Evolutionary conservation across 192 early-diverging fungal genomes (phyloP).

Genomic region (Podochytrium sp.): DNA sequence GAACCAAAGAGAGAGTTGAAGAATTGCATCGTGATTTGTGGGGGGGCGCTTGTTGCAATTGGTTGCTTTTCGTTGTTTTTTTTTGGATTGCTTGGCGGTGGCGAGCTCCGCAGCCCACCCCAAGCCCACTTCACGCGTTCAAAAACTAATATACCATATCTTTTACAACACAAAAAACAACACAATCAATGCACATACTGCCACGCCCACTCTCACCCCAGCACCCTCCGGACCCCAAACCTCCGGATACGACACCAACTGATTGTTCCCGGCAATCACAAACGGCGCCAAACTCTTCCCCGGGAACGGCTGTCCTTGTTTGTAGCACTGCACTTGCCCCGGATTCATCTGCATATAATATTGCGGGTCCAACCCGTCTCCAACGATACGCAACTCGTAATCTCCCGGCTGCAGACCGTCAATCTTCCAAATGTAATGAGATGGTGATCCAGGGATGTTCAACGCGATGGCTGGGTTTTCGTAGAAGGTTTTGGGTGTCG

Average conservation of each 20-base stretch:
- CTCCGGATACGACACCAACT: background rate
- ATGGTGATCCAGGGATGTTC: background rate
- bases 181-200: too few species aligned
- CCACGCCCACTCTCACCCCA: too few species aligned
- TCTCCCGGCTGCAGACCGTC: background rate
- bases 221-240: background rate
- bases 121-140: background rate
- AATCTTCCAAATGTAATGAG: background rate
- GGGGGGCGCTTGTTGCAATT: background rate
- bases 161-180: too few species aligned
- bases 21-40: background rate
- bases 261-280: background rate
- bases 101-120: background rate
- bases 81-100: background rate
- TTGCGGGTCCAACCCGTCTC: constrained; percentile 3
- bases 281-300: background rate
- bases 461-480: background rate
- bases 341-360: background rate
- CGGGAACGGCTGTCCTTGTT: background rate
- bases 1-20: background rate
- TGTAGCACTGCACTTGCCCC: constrained; percentile 1
- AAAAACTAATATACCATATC: background rate
- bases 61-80: background rate
- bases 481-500: background rate
- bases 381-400: constrained; percentile 7